Percentiles rank a stretch among this genome's conserved stretches.
These are phyloP conservation scores for Coniophora puteana DNA, from an alignment of 1,284 basidiomycete genomes.

Conservation along the genomic window DNA sequence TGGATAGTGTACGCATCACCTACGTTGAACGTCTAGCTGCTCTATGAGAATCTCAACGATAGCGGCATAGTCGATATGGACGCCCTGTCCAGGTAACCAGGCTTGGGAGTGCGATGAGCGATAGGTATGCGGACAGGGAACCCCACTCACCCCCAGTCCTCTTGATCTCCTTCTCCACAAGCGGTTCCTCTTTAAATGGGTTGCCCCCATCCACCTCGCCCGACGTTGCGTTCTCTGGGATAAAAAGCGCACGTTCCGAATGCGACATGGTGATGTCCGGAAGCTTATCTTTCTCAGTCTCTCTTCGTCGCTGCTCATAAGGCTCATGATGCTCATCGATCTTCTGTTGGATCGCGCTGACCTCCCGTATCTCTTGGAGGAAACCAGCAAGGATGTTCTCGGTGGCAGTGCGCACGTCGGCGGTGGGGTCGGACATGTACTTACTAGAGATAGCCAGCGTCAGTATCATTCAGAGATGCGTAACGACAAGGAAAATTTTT, in stretches of 20 bases:
- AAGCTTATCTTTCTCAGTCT: constrained; percentile 39
- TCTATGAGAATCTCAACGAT: constrained; percentile 95
- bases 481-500: constrained; percentile 7
- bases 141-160: constrained; percentile 57
- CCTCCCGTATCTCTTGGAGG: constrained; percentile 86
- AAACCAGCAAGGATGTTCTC: constrained; percentile 93
- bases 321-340: constrained; percentile 49
- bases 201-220: constrained; percentile 38
- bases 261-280: constrained; percentile 47
- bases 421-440: constrained; percentile 93
- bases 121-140: constrained; percentile 17
- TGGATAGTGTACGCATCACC: constrained; percentile 32
- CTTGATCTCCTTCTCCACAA: constrained; percentile 48
- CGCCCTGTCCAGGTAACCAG: constrained; percentile 93
- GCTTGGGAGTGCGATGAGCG: constrained; percentile 35
- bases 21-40: constrained; percentile 84
- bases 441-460: constrained; percentile 49
- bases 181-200: constrained; percentile 38
- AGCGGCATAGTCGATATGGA: constrained; percentile 86
- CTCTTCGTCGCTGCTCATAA: constrained; percentile 38
- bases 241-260: constrained; percentile 47
- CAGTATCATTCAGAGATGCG: constrained; percentile 10
- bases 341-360: constrained; percentile 68
- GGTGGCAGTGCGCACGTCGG: constrained; percentile 91
- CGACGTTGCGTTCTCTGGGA: constrained; percentile 51